Conservation (phyloP, 441 rosid genomes). For the Eruca vesicaria region DNA sequence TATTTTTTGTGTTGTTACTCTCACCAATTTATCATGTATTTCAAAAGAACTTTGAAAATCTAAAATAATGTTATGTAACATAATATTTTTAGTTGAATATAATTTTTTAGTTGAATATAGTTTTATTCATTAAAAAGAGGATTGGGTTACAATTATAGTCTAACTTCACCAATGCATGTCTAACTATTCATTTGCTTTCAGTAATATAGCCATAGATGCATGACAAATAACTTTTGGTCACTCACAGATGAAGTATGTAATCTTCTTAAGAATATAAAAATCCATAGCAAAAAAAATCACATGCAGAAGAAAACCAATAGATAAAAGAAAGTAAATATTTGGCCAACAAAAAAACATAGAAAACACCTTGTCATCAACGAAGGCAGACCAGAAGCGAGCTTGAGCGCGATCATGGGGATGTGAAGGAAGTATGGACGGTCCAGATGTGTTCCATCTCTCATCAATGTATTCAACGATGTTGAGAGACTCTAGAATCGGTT, state of each 20-base stretch:
- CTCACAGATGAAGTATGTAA: neutral
- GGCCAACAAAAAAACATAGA: neutral
- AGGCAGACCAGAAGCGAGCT: constrained; percentile 65
- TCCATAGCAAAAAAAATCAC: neutral
- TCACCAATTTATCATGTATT: neutral
- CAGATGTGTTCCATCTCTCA: constrained; percentile 54
- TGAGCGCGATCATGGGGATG: constrained; percentile 55
- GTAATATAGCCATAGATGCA: neutral
- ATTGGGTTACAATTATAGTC: neutral
- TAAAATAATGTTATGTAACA: neutral
- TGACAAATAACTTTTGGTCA: neutral
- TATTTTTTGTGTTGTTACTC: neutral
- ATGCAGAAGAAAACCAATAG: neutral
- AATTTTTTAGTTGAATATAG: neutral
- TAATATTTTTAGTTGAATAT: neutral
- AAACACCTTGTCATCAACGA: constrained; percentile 27
- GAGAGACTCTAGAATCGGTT: constrained; percentile 62
- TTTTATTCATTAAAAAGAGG: neutral
- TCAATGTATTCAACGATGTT: constrained; percentile 65
- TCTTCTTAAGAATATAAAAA: neutral
- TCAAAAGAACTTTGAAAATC: neutral
- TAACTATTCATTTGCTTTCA: neutral
- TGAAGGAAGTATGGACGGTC: constrained; percentile 53
- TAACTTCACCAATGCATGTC: constrained; percentile 1
- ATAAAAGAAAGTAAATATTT: neutral